These are phyloP conservation scores for Xylaria sp. DNA, from an alignment of 2,329 filamentous ascomycete species.

Conservation along the genomic window DNA sequence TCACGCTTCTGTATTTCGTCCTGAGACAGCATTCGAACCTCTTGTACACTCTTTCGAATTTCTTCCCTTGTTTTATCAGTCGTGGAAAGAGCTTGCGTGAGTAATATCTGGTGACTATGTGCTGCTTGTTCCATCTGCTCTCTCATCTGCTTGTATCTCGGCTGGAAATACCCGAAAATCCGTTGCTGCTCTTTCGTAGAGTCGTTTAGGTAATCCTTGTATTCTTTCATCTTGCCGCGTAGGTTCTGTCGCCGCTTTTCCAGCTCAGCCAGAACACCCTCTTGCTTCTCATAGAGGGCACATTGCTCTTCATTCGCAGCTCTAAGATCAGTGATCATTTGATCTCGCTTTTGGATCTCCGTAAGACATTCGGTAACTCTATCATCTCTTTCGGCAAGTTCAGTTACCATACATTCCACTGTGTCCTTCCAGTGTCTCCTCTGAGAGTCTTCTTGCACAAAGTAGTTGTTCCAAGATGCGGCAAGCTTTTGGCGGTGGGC, in stretches of 20 bases:
- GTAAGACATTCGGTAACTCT: slow-evolving; percentile 30
- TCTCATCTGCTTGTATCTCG: slow-evolving; percentile 50
- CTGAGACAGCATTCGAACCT: slow-evolving; percentile 32
- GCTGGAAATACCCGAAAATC: slow-evolving; percentile 52
- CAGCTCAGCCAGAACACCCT: slow-evolving; percentile 45
- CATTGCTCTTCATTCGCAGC: slow-evolving; percentile 44
- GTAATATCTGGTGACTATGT: slow-evolving; percentile 48
- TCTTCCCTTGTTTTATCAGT: slow-evolving; percentile 31
- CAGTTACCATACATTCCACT: slow-evolving; percentile 32
- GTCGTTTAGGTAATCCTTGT: slow-evolving; percentile 56
- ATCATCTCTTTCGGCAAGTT: slow-evolving; percentile 35
- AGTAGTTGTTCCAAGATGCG: slow-evolving; percentile 40
- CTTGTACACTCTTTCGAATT: slow-evolving; percentile 37
- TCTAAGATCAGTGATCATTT: slow-evolving; percentile 43
- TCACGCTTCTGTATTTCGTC: slow-evolving; percentile 39
- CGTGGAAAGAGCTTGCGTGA: slow-evolving; percentile 41
- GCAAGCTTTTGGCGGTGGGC: slow-evolving; percentile 33
- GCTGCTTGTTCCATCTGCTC: slow-evolving; percentile 51
- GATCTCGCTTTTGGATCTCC: slow-evolving; percentile 30
- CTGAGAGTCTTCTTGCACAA: slow-evolving; percentile 34
- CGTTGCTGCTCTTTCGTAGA: slow-evolving; percentile 59
- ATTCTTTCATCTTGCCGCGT: slow-evolving; percentile 51
- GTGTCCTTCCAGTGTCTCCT: slow-evolving; percentile 39
- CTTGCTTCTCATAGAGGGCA: slow-evolving; percentile 42
- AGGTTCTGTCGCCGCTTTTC: slow-evolving; percentile 38